phyloP scores from a whole-genome alignment of 1,284 basidiomycete species.

The Tilletia setariae region DNA sequence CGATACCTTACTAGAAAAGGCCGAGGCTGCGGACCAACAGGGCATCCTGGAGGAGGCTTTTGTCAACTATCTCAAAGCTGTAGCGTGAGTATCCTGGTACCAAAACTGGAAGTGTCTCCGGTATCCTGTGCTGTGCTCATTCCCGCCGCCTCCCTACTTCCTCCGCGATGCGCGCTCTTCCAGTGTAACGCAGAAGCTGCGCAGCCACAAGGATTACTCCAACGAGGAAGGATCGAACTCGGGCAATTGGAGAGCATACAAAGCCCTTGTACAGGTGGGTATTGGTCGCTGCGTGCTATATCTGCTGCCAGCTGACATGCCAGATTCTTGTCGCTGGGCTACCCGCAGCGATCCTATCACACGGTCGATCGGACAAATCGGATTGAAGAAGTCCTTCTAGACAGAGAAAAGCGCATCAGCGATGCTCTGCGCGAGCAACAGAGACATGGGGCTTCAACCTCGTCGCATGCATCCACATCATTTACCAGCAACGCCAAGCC shows the following conservation, averaged over 20 bases:
- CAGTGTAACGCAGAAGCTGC: slow-evolving; percentile 9
- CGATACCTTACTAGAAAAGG: slow-evolving; percentile 50
- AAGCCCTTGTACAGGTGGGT: slow-evolving; percentile 18
- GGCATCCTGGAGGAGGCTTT: slow-evolving; percentile 51
- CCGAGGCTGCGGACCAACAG: slow-evolving; percentile 46
- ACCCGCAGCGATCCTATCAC: slow-evolving; percentile 31
- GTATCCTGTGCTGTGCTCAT: background rate
- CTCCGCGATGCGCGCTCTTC: background rate
- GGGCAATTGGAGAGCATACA: background rate
- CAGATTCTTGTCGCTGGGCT: background rate
- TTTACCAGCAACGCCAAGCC: background rate
- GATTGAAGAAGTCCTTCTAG: slow-evolving; percentile 40
- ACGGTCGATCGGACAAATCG: slow-evolving; percentile 45
- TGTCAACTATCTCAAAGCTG: slow-evolving; percentile 52
- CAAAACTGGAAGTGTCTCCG: no score
- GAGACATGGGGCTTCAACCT: background rate
- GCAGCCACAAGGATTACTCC: slow-evolving; percentile 7
- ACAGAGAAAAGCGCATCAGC: slow-evolving; percentile 33
- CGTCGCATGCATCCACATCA: background rate
- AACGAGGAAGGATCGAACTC: background rate
- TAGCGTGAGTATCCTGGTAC: background rate
- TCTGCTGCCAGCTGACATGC: background rate
- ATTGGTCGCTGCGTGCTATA: slow-evolving; percentile 34
- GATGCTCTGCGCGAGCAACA: slow-evolving; percentile 1
- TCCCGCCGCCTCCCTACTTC: background rate